Evolutionary conservation across 1,139 yeast genomes (phyloP).

Genomic region (Yamadazyma songkhlaensis): DNA sequence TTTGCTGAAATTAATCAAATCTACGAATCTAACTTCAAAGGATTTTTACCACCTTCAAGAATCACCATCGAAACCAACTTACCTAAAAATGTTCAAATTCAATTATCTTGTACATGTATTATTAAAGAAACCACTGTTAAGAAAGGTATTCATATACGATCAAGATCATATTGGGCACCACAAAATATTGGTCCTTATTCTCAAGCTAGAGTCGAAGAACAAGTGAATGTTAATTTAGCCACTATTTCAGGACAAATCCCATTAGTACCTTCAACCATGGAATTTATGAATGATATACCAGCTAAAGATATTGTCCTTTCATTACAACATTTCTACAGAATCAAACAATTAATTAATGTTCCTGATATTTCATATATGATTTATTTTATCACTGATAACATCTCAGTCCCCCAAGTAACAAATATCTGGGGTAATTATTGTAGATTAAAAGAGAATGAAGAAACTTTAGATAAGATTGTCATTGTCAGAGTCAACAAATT

Average conservation of each 20-base stretch:
- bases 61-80: constrained; percentile 70
- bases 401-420: constrained; percentile 25
- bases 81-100: constrained; percentile 49
- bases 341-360: constrained; percentile 54
- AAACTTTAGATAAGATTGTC: constrained; percentile 29
- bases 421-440: constrained; percentile 40
- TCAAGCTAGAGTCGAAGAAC: constrained; percentile 60
- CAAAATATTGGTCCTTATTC: constrained; percentile 98
- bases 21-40: constrained; percentile 56
- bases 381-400: constrained; percentile 49
- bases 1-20: constrained; percentile 60
- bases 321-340: constrained; percentile 71
- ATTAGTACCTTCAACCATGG: constrained; percentile 70
- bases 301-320: constrained; percentile 39
- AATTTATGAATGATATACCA: constrained; percentile 21
- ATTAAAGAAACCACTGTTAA: constrained; percentile 25
- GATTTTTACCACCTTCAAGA: constrained; percentile 80
- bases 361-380: constrained; percentile 42
- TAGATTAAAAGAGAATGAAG: constrained; percentile 9
- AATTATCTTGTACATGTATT: constrained; percentile 51
- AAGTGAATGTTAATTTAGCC: constrained; percentile 40
- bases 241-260: constrained; percentile 94
- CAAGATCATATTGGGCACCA: constrained; percentile 97
- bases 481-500: constrained; percentile 59
- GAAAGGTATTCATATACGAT: constrained; percentile 82